phyloP scores from a whole-genome alignment of 192 early-diverging fungal species.

The Rhizophagus sp. region DNA sequence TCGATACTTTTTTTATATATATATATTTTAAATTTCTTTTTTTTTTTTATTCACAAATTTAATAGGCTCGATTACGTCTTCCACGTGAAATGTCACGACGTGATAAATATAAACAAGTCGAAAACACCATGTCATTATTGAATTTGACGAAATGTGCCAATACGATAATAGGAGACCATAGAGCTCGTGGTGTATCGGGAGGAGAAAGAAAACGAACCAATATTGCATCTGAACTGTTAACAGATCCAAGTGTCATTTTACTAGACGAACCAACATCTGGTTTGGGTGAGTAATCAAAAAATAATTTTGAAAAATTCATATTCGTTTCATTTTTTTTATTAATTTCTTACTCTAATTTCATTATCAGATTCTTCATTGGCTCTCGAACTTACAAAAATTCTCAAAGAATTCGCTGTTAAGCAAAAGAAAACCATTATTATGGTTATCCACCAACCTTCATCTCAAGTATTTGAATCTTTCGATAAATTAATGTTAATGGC shows the following conservation, averaged over 20 bases:
- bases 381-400: constrained; percentile 2
- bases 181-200: constrained; percentile 70
- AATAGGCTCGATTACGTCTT: constrained; percentile 39
- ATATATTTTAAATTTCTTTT: constrained; percentile 6
- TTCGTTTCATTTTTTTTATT: constrained; percentile 33
- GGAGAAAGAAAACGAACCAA: constrained; percentile 75
- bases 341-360: neutral
- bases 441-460: constrained; percentile 90
- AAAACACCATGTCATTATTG: constrained; percentile 61
- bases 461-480: constrained; percentile 71
- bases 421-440: constrained; percentile 68
- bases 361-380: constrained; percentile 22
- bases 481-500: constrained; percentile 70
- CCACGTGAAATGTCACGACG: constrained; percentile 43
- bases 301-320: constrained; percentile 52
- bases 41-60: neutral
- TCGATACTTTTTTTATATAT: constrained; percentile 39
- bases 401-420: constrained; percentile 15
- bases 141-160: constrained; percentile 65
- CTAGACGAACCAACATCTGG: constrained; percentile 77
- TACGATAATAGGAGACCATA: constrained; percentile 65
- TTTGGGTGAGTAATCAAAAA: constrained; percentile 32
- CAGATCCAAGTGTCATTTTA: constrained; percentile 65
- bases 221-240: constrained; percentile 75
- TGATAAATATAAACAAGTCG: constrained; percentile 47